Base-by-base conservation (phyloP, 176 grass and related monocot species). In the Elaeis guineensis region DNA sequence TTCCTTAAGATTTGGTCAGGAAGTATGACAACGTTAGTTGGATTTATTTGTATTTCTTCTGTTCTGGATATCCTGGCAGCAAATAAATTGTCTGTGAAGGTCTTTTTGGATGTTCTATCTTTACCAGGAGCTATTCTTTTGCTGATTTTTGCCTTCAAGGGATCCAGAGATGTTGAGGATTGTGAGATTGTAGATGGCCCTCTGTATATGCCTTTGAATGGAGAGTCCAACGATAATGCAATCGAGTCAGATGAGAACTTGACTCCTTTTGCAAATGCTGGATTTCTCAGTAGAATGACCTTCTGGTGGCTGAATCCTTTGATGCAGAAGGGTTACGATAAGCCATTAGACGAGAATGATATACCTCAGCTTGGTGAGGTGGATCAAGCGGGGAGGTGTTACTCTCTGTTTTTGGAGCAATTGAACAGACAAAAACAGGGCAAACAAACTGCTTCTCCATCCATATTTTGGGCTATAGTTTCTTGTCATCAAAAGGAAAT, bases 251-350 rank as follows among this genome's bases (percentile, higher is more conserved):
- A 80, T 51, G 52, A 16, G 51, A 24, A 55, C 58, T 72, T 73
- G 5, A 78, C 87, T 55, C 62, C 69, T 23, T 87, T 91, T 58
- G 81, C 83, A 21, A 73, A 67, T 70, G 87, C 87, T 66, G 78
- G 81, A 0, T 73, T 80, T 65, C 75, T 91, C 54, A 91, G 81
- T 51, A 49, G 63, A 39, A 85, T 97, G 83, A 73, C 87, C 17
- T 97, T 97, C 66, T 88, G 87, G 87, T 97, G 92, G 87, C 35
- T 97, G 56, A 97, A 91, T 32, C 65, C 72, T 29, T 73, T 97
- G 74, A 88, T 97, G 81, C 91, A 83, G 75, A 80, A 70, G 69
- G 92, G 92, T 21, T 85, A 83, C 26, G 58, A 78, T 50, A 97
- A 85, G 20, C 92, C 83, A 24, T 72, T 97, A 7, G 92, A 97